A percentile compares a stretch with the other conserved stretches of the same genome.
phyloP scores from a whole-genome alignment of 306 rosid species.

The Gastrolobium bilobum region DNA sequence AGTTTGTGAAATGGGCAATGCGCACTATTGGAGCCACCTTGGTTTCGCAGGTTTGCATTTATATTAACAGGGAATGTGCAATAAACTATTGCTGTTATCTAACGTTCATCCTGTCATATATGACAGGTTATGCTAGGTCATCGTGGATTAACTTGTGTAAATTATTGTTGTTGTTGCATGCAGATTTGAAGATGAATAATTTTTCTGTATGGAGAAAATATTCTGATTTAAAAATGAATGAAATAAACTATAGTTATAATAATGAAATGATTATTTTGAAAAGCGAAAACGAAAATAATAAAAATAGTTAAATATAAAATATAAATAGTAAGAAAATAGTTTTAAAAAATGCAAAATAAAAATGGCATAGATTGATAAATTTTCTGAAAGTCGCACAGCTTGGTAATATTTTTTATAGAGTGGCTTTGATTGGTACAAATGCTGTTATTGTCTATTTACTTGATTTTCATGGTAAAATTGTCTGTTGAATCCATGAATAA shows the following conservation, averaged over 20 bases:
- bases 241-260: neutral
- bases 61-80: neutral
- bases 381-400: neutral
- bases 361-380: neutral
- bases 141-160: neutral
- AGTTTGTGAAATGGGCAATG: constrained; percentile 91
- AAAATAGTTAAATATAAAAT: constrained; percentile 13
- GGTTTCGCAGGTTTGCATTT: constrained; percentile 71
- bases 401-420: neutral
- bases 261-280: neutral
- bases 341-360: neutral
- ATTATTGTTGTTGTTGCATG: neutral
- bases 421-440: neutral
- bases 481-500: neutral
- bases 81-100: constrained; percentile 18
- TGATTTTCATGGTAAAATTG: constrained; percentile 36
- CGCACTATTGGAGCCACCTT: constrained; percentile 64
- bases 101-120: neutral
- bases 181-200: neutral
- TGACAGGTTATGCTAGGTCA: constrained; percentile 25
- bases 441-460: constrained; percentile 4
- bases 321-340: neutral
- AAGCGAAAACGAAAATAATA: neutral
- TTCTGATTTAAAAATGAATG: neutral
- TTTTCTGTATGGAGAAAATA: neutral